These are phyloP conservation scores for Alloteropsis angusta DNA, from an alignment of 202 grass and related monocot species.

Conservation along the genomic window DNA sequence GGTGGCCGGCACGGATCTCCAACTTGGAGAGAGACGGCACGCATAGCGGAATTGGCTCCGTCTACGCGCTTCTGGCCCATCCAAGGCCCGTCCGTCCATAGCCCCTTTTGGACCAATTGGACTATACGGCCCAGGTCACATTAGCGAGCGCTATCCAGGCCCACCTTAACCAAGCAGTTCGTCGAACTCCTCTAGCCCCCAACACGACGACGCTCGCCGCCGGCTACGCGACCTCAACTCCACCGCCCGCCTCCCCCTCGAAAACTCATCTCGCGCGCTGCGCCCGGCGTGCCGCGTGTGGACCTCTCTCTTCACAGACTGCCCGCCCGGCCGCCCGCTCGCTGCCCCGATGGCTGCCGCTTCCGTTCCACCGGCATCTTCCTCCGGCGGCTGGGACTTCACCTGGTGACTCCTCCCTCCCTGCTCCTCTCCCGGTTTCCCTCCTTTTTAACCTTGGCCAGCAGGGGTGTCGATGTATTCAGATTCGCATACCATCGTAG, in stretches of 20 bases:
- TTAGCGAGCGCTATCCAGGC: background rate
- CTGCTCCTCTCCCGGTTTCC: background rate
- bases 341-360: background rate
- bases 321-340: background rate
- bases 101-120: background rate
- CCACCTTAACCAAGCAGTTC: background rate
- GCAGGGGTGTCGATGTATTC: background rate
- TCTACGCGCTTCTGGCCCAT: too few species aligned
- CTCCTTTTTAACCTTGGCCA: background rate
- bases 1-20: too few species aligned
- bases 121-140: background rate
- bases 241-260: background rate
- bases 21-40: too few species aligned
- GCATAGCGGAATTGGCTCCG: too few species aligned
- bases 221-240: background rate
- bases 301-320: background rate
- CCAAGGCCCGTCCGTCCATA: too few species aligned
- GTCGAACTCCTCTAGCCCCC: too few species aligned
- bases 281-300: background rate
- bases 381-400: slow-evolving; percentile 8
- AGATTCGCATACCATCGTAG: background rate
- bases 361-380: background rate
- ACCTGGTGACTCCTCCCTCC: slow-evolving; percentile 23
- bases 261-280: background rate
- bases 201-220: background rate